Conservation (phyloP, 352 stramenopile species). For the Globisporangium barbulae region DNA sequence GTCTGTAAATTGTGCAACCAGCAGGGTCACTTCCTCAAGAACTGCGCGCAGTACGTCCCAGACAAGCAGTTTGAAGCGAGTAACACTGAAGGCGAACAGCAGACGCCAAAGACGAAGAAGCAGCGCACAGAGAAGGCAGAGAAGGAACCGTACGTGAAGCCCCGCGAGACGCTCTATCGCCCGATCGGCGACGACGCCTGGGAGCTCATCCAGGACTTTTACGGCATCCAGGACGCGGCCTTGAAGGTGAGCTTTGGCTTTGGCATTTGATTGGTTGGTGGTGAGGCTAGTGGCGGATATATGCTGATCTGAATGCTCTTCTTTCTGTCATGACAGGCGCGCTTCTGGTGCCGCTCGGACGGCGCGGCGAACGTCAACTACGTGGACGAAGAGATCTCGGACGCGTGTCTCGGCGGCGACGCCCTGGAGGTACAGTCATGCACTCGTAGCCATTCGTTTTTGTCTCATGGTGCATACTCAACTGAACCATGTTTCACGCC, state of each 20-base stretch:
- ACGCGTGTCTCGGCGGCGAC: constrained; percentile 61
- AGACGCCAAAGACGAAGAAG: constrained; percentile 53
- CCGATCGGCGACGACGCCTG: constrained; percentile 58
- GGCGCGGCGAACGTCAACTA: constrained; percentile 75
- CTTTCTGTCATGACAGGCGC: constrained; percentile 15
- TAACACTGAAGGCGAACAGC: background rate
- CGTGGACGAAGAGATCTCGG: constrained; percentile 64
- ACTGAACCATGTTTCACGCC: background rate
- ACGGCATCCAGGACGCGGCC: constrained; percentile 47
- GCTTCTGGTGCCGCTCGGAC: constrained; percentile 79
- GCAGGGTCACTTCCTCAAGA: constrained; percentile 75
- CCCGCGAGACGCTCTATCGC: constrained; percentile 74
- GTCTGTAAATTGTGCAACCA: constrained; percentile 72
- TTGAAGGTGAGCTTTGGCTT: constrained; percentile 36
- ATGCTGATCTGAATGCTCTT: background rate
- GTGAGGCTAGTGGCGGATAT: background rate
- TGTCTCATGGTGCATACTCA: constrained; percentile 1
- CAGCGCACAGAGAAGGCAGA: constrained; percentile 25
- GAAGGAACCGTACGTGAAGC: constrained; percentile 29
- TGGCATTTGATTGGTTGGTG: background rate
- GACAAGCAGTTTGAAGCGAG: constrained; percentile 33
- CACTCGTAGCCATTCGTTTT: background rate
- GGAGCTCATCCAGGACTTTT: constrained; percentile 54
- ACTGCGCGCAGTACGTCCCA: constrained; percentile 55
- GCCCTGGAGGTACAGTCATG: constrained; percentile 49